Evolutionary conservation across 116 monocot genomes (phyloP).

Genomic region (Papilionanthe hybrid): DNA sequence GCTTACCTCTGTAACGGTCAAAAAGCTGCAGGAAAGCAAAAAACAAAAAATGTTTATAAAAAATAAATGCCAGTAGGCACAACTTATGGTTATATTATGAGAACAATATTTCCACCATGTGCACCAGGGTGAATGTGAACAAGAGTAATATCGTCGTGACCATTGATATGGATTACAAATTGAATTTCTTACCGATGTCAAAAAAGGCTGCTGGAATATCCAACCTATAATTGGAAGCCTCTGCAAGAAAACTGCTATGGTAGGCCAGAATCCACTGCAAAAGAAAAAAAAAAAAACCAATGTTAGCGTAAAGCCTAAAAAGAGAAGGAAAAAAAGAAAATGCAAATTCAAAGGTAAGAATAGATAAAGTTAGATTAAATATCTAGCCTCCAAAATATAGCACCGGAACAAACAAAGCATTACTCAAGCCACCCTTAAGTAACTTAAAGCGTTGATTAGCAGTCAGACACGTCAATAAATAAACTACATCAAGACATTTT

Average conservation of each 20-base stretch:
- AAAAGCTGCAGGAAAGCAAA: constrained; percentile 40
- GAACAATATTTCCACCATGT: not conserved
- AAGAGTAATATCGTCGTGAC: not conserved
- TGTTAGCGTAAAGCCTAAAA: constrained; percentile 3
- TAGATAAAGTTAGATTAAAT: not conserved
- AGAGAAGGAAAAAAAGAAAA: not conserved
- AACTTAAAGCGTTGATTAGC: not conserved
- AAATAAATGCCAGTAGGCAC: not conserved
- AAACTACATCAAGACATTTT: no score
- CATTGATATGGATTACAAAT: not conserved
- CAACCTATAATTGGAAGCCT: constrained; percentile 87
- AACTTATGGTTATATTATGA: not conserved
- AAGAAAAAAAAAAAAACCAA: not conserved
- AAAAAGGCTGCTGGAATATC: constrained; percentile 83
- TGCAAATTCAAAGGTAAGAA: not conserved
- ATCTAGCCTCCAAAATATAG: not conserved
- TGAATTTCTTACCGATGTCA: constrained; percentile 62
- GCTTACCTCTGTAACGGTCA: constrained; percentile 53
- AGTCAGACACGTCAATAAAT: no score
- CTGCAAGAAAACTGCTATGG: constrained; percentile 86
- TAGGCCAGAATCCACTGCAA: constrained; percentile 96
- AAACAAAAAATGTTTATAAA: not conserved
- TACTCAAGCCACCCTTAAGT: not conserved
- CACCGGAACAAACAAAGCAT: not conserved
- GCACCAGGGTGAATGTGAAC: not conserved